These are phyloP conservation scores for Aspergillus sp. DNA, from an alignment of 2,329 filamentous ascomycete species.

Conservation along the genomic window DNA sequence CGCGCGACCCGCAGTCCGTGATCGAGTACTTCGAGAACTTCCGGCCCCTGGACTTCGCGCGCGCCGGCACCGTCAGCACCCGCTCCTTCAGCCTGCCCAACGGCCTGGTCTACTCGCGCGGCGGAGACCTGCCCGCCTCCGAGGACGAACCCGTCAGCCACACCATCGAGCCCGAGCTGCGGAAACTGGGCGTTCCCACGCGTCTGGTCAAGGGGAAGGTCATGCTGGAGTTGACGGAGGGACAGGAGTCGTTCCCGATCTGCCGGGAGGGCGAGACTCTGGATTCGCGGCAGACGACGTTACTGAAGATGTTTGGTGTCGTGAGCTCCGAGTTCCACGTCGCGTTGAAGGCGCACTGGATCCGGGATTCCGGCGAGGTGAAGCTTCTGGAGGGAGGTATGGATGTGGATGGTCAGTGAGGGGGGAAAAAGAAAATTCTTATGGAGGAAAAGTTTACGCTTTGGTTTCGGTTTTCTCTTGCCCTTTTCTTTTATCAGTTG, in stretches of 20 bases:
- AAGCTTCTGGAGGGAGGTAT: conserved; percentile 41
- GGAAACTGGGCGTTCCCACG: conserved; percentile 86
- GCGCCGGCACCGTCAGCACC: conserved; percentile 74
- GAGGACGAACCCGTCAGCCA: conserved; percentile 86
- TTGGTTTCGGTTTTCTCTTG: conserved; percentile 15
- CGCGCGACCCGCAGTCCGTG: conserved; percentile 67
- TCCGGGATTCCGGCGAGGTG: conserved; percentile 39
- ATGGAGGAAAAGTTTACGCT: conserved; percentile 10
- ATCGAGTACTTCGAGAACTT: conserved; percentile 71
- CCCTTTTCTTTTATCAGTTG: conserved; percentile 19
- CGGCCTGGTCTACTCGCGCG: conserved; percentile 76
- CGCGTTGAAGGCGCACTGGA: conserved; percentile 67
- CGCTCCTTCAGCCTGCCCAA: conserved; percentile 77
- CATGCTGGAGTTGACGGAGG: conserved; percentile 59
- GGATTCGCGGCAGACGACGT: conserved; percentile 86
- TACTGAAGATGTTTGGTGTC: conserved; percentile 91
- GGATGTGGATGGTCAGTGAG: conserved; percentile 41
- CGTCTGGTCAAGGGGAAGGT: conserved; percentile 86
- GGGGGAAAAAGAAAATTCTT: conserved; percentile 7
- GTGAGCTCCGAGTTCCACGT: conserved; percentile 89
- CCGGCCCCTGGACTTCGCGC: conserved; percentile 81
- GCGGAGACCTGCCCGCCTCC: conserved; percentile 74
- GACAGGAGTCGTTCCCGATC: conserved; percentile 64
- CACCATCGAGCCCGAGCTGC: conserved; percentile 84
- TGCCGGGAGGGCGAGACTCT: conserved; percentile 82